A percentile compares a stretch with the other conserved stretches of the same genome.
Evolutionary conservation across 2,329 filamentous ascomycete genomes (phyloP).

Genomic region (Alternaria postmessia): DNA sequence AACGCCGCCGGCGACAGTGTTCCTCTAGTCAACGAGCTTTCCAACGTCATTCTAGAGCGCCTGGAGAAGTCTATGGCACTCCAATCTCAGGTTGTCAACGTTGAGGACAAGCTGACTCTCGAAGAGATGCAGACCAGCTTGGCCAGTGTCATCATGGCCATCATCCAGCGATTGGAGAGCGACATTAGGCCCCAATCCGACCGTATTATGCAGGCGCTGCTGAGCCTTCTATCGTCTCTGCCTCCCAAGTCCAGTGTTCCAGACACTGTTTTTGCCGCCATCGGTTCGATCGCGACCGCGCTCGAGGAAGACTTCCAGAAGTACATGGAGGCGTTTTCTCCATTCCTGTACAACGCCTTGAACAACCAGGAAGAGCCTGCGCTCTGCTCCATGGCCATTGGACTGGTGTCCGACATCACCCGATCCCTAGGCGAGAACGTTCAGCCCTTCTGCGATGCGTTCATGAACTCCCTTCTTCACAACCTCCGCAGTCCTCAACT

Average conservation of each 20-base stretch:
- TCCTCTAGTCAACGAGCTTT: constrained; percentile 79
- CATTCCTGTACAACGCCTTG: constrained; percentile 92
- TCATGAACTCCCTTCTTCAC: constrained; percentile 97
- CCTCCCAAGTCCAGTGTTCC: constrained; percentile 91
- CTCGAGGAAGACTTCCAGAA: constrained; percentile 92
- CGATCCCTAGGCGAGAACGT: constrained; percentile 88
- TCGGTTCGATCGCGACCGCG: constrained; percentile 89
- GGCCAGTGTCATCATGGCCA: constrained; percentile 87
- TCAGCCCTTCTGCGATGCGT: constrained; percentile 93
- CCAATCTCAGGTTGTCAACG: constrained; percentile 92
- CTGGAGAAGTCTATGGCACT: constrained; percentile 89
- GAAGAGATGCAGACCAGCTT: constrained; percentile 99
- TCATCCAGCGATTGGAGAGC: constrained; percentile 88
- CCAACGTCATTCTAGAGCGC: constrained; percentile 87
- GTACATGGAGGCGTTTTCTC: constrained; percentile 96
- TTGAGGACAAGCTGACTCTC: constrained; percentile 93
- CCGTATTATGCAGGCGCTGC: constrained; percentile 88
- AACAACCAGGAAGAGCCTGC: constrained; percentile 94
- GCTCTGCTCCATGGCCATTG: constrained; percentile 96
- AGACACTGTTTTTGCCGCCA: constrained; percentile 89
- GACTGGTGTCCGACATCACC: constrained; percentile 94
- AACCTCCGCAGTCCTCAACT: constrained; percentile 88
- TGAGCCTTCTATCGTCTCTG: constrained; percentile 80
- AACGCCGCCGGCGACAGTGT: constrained; percentile 90
- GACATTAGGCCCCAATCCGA: constrained; percentile 91